Base-by-base conservation (phyloP, 306 rosid species). In the Vigna trinervia region DNA sequence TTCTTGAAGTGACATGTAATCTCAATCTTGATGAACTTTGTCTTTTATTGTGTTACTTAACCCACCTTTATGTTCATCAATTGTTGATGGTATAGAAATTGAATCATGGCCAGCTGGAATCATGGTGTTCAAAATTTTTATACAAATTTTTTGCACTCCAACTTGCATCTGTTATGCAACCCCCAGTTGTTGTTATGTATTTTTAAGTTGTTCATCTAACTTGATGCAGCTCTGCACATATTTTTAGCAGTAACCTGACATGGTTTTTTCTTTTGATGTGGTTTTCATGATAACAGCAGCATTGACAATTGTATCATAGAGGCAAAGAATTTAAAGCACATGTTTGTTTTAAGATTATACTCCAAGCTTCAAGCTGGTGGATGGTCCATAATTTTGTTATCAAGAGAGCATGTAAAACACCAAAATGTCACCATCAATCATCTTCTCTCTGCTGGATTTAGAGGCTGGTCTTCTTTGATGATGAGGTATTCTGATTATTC, bases 371-470 rank as follows among this genome's bases (percentile, higher is more conserved):
- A 83, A 76, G 83, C 86, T 80, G 71, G 82, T 34, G 90, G 97
- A 6, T 94, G 98, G 98, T 83, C 93, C n/a, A 69, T 90, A 74
- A 82, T 85, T 76, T 86, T 94, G 82, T 57, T 91, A 47, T 91
- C 98, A 54, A 90, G 97, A 83, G 89, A 83, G 69, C 79, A 84
- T 0, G 70, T 12, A 47, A 83, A 46, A 63, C 73, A 69, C 60
- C 78, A 75, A 76, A 90, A 90, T 78, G 81, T 83, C 69, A 87
- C 93, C n/a, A 64, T 56, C 19, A 74, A 84, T 74, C 47, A 70
- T 58, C 98, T 94, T 73, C 5, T 76, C 65, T 78, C 90, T 54
- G 80, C 87, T 22, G 98, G 98, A 61, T 90, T 60, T 68, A 85
- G 82, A 39, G 89, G 80, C 4, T 85, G 96, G 97, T 86, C 89